Percentiles rank a stretch among this genome's conserved stretches.
phyloP scores from a whole-genome alignment of 2,329 filamentous ascomycete species.

The Fusarium subglutinans region DNA sequence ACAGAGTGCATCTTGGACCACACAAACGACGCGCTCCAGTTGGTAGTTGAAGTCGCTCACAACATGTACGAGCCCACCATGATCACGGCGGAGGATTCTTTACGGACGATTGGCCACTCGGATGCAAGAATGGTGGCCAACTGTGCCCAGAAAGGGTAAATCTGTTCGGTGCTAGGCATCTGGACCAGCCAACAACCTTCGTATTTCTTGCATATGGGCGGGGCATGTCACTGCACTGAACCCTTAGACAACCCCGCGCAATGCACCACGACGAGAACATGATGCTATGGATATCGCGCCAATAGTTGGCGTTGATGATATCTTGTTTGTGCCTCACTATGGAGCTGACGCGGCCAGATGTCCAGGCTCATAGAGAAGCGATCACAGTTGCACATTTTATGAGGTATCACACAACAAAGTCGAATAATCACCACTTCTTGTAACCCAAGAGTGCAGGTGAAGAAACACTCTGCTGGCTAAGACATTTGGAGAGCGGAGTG shows the following conservation, averaged over 20 bases:
- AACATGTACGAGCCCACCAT: constrained; percentile 34
- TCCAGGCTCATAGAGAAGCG: background rate
- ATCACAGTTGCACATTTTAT: background rate
- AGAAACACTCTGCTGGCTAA: background rate
- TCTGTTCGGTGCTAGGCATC: constrained; percentile 24
- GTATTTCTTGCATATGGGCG: constrained; percentile 36
- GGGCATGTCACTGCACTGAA: constrained; percentile 26
- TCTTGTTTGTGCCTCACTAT: constrained; percentile 8
- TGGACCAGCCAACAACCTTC: constrained; percentile 26
- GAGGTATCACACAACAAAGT: constrained; percentile 14
- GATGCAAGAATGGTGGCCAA: constrained; percentile 32
- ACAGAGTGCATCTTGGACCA: constrained; percentile 12
- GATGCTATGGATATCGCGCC: constrained; percentile 27
- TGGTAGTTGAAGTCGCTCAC: constrained; percentile 28
- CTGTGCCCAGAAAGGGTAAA: constrained; percentile 31
- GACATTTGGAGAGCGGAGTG: background rate
- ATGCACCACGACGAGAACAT: constrained; percentile 35
- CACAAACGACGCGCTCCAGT: constrained; percentile 30
- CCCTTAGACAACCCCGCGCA: constrained; percentile 25
- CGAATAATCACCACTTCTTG: background rate
- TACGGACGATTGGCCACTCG: constrained; percentile 20
- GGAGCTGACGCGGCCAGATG: constrained; percentile 30
- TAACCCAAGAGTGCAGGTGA: background rate
- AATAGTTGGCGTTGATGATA: constrained; percentile 20
- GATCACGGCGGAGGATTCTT: constrained; percentile 20